Conservation (phyloP, 768 basidiomycete species). For the Mycena olivaceomarginata region DNA sequence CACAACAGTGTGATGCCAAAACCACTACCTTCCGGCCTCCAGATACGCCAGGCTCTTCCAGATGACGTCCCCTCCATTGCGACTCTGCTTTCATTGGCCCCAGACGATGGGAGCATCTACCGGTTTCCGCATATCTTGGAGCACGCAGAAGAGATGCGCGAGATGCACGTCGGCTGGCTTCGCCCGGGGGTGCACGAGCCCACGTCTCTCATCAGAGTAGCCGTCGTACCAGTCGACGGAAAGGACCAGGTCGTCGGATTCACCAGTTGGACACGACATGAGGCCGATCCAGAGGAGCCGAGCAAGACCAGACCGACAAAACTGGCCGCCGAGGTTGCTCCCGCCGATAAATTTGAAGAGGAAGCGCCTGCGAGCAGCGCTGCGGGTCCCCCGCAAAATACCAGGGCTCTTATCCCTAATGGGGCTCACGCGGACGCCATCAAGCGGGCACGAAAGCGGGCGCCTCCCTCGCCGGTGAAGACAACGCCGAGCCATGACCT, state of each 20-base stretch:
- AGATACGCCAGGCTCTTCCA: constrained; percentile 6
- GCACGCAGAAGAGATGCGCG: constrained; percentile 9
- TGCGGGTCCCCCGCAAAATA: not conserved
- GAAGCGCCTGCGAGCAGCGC: not conserved
- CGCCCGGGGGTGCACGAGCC: constrained; percentile 2
- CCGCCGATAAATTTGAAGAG: not conserved
- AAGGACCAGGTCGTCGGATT: constrained; percentile 1
- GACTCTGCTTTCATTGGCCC: not conserved
- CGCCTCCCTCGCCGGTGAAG: not conserved
- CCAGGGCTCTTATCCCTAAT: constrained; percentile 20
- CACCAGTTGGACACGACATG: constrained; percentile 7
- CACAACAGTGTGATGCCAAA: not conserved
- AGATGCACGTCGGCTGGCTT: constrained; percentile 19
- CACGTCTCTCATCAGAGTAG: constrained; percentile 17
- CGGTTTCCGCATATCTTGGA: constrained; percentile 25
- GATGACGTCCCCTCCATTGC: constrained; percentile 6
- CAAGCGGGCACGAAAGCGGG: not conserved
- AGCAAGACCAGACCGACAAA: not conserved
- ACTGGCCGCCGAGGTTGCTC: not conserved
- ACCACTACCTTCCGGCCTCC: not conserved
- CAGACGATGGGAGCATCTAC: constrained; percentile 18
- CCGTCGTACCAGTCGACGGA: constrained; percentile 3
- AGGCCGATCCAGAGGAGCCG: not conserved
- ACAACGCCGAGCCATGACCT: constrained; percentile 10
- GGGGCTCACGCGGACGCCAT: not conserved